A percentile compares a stretch with the other conserved stretches of the same genome.
These are phyloP conservation scores for Suhomyces panamericanus DNA, from an alignment of 1,139 yeast genomes.

Conservation along the genomic window DNA sequence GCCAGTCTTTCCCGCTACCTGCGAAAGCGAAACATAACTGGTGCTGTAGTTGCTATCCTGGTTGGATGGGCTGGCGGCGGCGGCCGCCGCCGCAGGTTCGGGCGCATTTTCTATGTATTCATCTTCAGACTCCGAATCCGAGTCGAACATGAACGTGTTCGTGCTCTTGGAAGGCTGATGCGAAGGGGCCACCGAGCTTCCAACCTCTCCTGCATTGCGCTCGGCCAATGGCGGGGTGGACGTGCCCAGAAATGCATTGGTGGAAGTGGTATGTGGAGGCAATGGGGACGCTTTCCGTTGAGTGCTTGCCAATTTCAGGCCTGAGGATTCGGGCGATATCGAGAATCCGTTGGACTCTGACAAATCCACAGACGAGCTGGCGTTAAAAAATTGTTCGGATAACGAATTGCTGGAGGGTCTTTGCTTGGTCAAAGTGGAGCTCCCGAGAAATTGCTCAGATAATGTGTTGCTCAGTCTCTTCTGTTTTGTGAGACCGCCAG, in stretches of 20 bases:
- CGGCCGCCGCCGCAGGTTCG: neutral
- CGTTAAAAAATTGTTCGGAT: slow-evolving; percentile 7
- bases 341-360: slow-evolving; percentile 1
- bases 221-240: slow-evolving; percentile 24
- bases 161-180: slow-evolving; percentile 6
- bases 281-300: slow-evolving; percentile 42
- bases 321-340: slow-evolving; percentile 10
- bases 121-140: slow-evolving; percentile 32
- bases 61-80: neutral
- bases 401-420: slow-evolving; percentile 40
- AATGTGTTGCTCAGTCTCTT: slow-evolving; percentile 44
- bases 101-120: slow-evolving; percentile 23
- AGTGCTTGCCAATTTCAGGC: slow-evolving; percentile 25
- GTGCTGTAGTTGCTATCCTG: slow-evolving; percentile 16
- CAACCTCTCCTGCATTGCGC: neutral
- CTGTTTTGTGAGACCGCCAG: slow-evolving; percentile 28
- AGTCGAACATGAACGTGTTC: slow-evolving; percentile 34
- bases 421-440: slow-evolving; percentile 31
- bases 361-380: slow-evolving; percentile 1
- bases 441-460: slow-evolving; percentile 36
- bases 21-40: slow-evolving; percentile 47
- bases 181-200: neutral
- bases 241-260: slow-evolving; percentile 42
- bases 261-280: slow-evolving; percentile 49
- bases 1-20: slow-evolving; percentile 51